Evolutionary conservation across 208 protist genomes (phyloP), one percentile per base, ranked within the genome.

Genomic region (Crithidia mellificae): DNA sequence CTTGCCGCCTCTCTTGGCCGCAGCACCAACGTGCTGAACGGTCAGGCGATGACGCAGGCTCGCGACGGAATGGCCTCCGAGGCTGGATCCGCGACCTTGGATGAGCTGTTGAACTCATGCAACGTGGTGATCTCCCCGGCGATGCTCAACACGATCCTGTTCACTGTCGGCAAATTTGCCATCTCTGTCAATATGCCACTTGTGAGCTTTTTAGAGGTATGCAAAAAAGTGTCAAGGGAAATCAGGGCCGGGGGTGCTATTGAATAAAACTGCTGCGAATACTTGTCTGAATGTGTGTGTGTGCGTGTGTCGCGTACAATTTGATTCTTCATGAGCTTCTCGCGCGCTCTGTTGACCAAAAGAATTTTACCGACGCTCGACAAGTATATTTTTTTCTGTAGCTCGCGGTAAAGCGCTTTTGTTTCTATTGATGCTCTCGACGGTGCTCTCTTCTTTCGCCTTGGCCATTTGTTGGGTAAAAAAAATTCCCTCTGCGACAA

Each of bases 21-120:
- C 46, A 64, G 63, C 72, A 69, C 71, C 2, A 71, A 61, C 44
- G 39, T 78, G n/a, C 29, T 77, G 44, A 51, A 66, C 62, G 56
- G 53, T 29, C 71, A 66, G 44, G 58, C 77, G 15, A 15, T 72
- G 17, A 51, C 50, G 34, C 67, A 71, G 50, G 67, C 63, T 4
- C 74, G 65, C 24, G 68, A 80, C 39, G 74, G 74, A 27, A 69
- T 70, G 74, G 61, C 68, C 12, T 75, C 69, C 2, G 62, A 68
- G 29, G 38, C 62, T 3, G 39, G 69, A 9, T 0, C 57, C 8
- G 12, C 62, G 1, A n/a, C 63, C 1, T 19, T 72, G 17, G 75
- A 81, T 2, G 59, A 81, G 20, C 43, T 81, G 3, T 22, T 75
- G 1, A 49, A 52, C 0, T 36, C 32, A 44, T 43, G 44, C 15